Conservation (phyloP, 176 grass and related monocot species). For the sorghum (Sorghum bicolor) region DNA sequence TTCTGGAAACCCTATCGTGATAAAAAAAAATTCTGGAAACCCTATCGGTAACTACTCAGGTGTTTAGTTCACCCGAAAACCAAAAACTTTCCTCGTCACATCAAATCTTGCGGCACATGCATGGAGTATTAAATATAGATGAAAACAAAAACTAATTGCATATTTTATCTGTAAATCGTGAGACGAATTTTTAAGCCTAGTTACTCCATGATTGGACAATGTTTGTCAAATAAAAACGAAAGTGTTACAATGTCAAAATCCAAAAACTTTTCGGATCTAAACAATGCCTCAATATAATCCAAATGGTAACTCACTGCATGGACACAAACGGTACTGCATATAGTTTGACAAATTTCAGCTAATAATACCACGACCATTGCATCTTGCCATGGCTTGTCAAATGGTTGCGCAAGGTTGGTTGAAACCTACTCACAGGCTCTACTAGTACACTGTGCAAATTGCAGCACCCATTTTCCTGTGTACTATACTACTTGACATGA, state of each 20-base stretch:
- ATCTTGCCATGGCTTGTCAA: constrained; percentile 20
- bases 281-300: background rate
- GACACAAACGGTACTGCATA: background rate
- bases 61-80: too few species aligned
- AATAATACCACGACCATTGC: background rate
- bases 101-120: too few species aligned
- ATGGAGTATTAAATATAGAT: too few species aligned
- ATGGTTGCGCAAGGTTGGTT: background rate
- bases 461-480: background rate
- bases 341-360: background rate
- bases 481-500: constrained; percentile 29
- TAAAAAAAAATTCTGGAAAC: constrained; percentile 4
- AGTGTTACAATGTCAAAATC: too few species aligned
- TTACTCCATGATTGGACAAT: too few species aligned
- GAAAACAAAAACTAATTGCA: too few species aligned
- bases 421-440: constrained; percentile 1
- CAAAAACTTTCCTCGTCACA: too few species aligned
- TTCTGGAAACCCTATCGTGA: background rate
- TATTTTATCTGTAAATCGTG: too few species aligned
- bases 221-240: too few species aligned
- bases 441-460: background rate
- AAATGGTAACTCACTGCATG: background rate
- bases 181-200: too few species aligned
- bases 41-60: background rate
- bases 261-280: too few species aligned